Percentiles rank a stretch among this genome's conserved stretches.
phyloP scores from a whole-genome alignment of 306 rosid genomes.

The Adenanthera pavonina region DNA sequence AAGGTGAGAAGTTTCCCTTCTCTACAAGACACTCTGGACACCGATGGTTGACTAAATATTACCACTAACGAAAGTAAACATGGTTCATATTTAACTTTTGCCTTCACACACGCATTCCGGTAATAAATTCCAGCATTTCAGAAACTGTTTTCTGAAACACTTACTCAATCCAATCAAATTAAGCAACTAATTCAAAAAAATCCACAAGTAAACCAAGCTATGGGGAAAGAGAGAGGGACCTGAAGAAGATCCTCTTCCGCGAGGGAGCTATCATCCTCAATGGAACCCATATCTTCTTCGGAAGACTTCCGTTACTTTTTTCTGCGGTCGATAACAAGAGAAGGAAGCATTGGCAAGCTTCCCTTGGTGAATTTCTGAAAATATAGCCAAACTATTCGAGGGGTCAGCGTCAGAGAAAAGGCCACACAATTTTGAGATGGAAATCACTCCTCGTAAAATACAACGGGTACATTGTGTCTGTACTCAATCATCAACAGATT shows the following conservation, averaged over 20 bases:
- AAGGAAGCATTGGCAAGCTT: background rate
- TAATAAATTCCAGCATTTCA: background rate
- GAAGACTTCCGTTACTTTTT: background rate
- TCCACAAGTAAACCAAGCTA: background rate
- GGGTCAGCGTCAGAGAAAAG: background rate
- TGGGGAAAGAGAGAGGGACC: conserved; percentile 36
- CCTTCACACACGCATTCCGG: background rate
- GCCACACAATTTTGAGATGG: background rate
- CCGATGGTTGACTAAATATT: background rate
- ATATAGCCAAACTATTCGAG: background rate
- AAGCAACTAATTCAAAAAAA: background rate
- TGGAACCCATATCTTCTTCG: conserved; percentile 47
- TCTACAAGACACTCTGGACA: background rate
- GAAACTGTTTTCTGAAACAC: background rate
- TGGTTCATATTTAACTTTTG: background rate
- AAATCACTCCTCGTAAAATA: no score
- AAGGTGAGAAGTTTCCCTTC: background rate
- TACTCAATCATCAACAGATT: no score
- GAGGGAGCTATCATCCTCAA: conserved; percentile 39
- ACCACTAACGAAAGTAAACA: background rate
- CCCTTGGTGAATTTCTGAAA: background rate
- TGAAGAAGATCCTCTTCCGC: conserved; percentile 49
- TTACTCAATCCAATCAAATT: conserved; percentile 5
- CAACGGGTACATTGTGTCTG: no score
- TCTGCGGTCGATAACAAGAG: background rate